Conservation (phyloP, 176 grass and related monocot genomes). For the Tillandsia leiboldiana region DNA sequence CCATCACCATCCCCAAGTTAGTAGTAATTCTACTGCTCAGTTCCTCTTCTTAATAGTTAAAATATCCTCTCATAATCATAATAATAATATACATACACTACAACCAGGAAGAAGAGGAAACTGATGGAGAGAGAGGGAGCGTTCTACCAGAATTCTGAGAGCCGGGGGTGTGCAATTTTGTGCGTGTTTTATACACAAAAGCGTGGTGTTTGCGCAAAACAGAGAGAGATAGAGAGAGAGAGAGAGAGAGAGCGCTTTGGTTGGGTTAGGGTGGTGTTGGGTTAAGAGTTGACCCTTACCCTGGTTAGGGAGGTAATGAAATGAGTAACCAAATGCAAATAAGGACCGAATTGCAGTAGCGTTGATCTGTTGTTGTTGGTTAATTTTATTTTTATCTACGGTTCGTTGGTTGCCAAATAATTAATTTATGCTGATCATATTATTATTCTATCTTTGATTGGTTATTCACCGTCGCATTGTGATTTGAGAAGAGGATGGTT, state of each 20-base stretch:
- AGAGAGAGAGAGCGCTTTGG: no score
- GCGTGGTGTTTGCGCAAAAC: not conserved
- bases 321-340: not conserved
- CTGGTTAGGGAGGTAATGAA: conserved; percentile 28
- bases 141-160: not conserved
- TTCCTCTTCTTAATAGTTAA: not conserved
- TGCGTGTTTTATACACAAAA: conserved; percentile 18
- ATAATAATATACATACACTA: not conserved
- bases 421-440: not conserved
- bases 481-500: no score
- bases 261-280: not conserved
- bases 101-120: not conserved
- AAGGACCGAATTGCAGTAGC: not conserved
- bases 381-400: not conserved
- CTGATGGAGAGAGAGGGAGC: not conserved
- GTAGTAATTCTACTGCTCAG: not conserved
- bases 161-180: conserved; percentile 11
- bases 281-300: conserved; percentile 34
- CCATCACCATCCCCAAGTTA: conserved; percentile 17
- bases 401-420: not conserved
- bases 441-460: not conserved
- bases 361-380: not conserved
- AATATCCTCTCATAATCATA: no score
- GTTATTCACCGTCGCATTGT: not conserved
- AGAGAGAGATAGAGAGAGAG: no score